Conservation (phyloP, 2,329 filamentous ascomycete genomes). For the Fusarium gaditjirri region DNA sequence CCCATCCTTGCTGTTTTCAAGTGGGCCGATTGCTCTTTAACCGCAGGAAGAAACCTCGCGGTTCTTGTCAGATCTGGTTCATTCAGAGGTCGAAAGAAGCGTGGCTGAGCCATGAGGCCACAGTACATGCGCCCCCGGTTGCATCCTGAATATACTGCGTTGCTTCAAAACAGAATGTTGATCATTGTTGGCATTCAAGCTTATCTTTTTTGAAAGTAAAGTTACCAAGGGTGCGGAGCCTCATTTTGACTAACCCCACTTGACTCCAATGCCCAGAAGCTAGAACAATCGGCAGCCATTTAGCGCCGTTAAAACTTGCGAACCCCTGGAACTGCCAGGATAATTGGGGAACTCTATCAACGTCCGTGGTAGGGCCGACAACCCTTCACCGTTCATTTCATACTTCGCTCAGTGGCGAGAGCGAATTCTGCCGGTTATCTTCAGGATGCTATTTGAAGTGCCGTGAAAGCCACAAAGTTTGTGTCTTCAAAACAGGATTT, state of each 20-base stretch:
- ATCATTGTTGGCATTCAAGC: slow-evolving; percentile 1
- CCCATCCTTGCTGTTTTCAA: slow-evolving; percentile 9
- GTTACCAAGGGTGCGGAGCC: slow-evolving; percentile 13
- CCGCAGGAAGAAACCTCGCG: background rate
- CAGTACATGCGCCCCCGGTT: background rate
- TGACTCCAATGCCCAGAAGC: slow-evolving; percentile 19
- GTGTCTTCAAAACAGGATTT: background rate
- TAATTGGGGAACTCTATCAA: slow-evolving; percentile 23
- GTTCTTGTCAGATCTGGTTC: background rate
- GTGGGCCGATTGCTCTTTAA: slow-evolving; percentile 1
- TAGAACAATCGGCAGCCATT: slow-evolving; percentile 29
- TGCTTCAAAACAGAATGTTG: background rate
- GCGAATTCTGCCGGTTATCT: background rate
- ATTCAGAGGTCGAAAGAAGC: background rate
- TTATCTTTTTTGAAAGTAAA: slow-evolving; percentile 1
- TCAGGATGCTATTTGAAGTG: background rate
- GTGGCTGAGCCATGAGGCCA: background rate
- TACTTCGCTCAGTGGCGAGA: slow-evolving; percentile 1
- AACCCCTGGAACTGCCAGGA: slow-evolving; percentile 24
- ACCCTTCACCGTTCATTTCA: slow-evolving; percentile 22
- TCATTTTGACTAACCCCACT: slow-evolving; percentile 22
- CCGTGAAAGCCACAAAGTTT: background rate
- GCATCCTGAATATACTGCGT: background rate
- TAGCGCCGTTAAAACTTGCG: slow-evolving; percentile 17
- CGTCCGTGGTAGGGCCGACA: slow-evolving; percentile 32